These are phyloP conservation scores for Penicillium canariense DNA, from an alignment of 495 filamentous ascomycete species.

Conservation along the genomic window DNA sequence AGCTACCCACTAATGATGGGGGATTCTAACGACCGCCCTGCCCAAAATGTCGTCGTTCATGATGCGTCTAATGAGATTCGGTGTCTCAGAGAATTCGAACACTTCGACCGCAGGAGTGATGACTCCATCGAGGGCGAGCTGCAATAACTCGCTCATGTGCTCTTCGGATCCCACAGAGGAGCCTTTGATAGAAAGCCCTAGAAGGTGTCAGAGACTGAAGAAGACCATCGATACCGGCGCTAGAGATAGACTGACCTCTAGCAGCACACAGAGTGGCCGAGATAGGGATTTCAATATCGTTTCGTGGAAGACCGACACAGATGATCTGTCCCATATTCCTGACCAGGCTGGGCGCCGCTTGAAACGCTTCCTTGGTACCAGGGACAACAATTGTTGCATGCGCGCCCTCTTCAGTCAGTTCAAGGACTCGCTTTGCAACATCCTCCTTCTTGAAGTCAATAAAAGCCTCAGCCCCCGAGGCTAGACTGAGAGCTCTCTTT, in stretches of 20 bases:
- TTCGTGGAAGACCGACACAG: constrained; percentile 28
- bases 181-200: constrained; percentile 29
- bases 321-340: constrained; percentile 31
- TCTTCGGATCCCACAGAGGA: constrained; percentile 31
- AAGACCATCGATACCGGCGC: too few relatives aligned
- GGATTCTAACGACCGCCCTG: constrained; percentile 26
- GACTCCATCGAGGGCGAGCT: constrained; percentile 18
- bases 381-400: constrained; percentile 33
- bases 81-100: constrained; percentile 22
- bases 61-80: constrained; percentile 17
- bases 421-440: constrained; percentile 21
- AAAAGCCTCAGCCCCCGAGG: constrained; percentile 31
- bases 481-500: constrained; percentile 29
- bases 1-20: constrained; percentile 1
- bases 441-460: constrained; percentile 33
- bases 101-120: constrained; percentile 26
- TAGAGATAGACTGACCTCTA: constrained; percentile 21
- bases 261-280: constrained; percentile 30
- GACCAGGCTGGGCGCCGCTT: constrained; percentile 26
- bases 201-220: not conserved
- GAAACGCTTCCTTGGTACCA: constrained; percentile 25
- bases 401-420: constrained; percentile 32
- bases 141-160: constrained; percentile 25
- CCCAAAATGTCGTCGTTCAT: constrained; percentile 23
- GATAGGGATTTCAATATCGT: constrained; percentile 29